Evolutionary conservation across 345 rosid species (phyloP).

Genomic region (Punica granatum): DNA sequence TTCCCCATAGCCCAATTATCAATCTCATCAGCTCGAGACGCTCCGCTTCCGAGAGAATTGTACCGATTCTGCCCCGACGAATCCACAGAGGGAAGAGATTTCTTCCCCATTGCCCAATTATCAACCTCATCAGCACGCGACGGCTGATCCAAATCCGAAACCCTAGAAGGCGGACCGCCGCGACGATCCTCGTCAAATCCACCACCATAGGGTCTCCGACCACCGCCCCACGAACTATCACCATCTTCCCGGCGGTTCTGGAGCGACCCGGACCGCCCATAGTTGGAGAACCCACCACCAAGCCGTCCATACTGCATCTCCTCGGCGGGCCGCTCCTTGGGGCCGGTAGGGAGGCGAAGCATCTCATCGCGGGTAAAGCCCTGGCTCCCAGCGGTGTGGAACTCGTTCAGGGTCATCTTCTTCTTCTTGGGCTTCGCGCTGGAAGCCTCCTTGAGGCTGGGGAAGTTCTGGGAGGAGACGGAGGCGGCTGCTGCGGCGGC

Average conservation of each 20-base stretch:
- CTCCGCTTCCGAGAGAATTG: constrained; percentile 36
- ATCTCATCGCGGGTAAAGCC: constrained; percentile 74
- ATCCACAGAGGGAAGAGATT: neutral
- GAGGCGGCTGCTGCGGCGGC: constrained; percentile 27
- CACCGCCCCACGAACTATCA: constrained; percentile 48
- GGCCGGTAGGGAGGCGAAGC: constrained; percentile 80
- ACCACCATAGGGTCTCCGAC: constrained; percentile 47
- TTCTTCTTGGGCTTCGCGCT: constrained; percentile 70
- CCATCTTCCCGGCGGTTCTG: constrained; percentile 26
- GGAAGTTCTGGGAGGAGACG: constrained; percentile 51
- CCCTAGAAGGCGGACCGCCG: constrained; percentile 54
- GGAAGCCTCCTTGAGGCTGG: constrained; percentile 63
- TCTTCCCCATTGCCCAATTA: constrained; percentile 76
- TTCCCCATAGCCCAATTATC: constrained; percentile 64
- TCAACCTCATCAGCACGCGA: constrained; percentile 92
- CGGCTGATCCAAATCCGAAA: constrained; percentile 64
- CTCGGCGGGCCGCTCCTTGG: constrained; percentile 83
- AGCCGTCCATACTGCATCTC: constrained; percentile 78
- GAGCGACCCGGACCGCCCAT: constrained; percentile 39
- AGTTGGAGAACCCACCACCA: constrained; percentile 78
- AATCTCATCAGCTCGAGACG: constrained; percentile 63
- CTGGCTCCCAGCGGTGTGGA: constrained; percentile 23
- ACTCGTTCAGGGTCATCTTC: constrained; percentile 69
- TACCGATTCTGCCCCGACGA: constrained; percentile 50
- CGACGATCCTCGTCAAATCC: constrained; percentile 79